Conservation (phyloP, 768 basidiomycete genomes). For the Rhizopogon vesiculosus region DNA sequence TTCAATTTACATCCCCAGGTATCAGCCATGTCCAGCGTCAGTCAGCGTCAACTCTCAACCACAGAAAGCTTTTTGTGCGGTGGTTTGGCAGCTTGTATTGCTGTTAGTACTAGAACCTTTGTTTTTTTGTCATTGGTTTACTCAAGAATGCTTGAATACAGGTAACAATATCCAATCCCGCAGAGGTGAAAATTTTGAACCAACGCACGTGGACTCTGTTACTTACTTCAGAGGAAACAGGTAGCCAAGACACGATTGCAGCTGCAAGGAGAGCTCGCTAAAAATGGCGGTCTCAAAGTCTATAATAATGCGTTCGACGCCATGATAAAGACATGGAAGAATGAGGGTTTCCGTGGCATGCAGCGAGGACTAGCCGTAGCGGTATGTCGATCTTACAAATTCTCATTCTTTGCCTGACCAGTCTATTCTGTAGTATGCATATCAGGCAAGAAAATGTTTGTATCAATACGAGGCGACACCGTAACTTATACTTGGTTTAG, state of each 20-base stretch:
- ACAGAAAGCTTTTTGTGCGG: conserved; percentile 85
- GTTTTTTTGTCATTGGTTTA: background rate
- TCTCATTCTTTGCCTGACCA: conserved; percentile 7
- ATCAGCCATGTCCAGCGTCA: background rate
- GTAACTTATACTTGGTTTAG: conserved; percentile 33
- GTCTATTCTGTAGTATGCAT: conserved; percentile 60
- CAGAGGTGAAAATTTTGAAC: conserved; percentile 33
- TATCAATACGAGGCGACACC: background rate
- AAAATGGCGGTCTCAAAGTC: conserved; percentile 62
- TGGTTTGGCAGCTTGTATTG: conserved; percentile 86
- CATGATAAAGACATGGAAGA: conserved; percentile 77
- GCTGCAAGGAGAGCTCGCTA: conserved; percentile 91
- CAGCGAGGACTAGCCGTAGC: conserved; percentile 91
- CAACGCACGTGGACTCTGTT: background rate
- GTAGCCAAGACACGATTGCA: conserved; percentile 95
- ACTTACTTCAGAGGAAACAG: conserved; percentile 9
- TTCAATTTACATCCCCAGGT: background rate
- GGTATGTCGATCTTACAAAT: conserved; percentile 40
- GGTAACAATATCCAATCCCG: conserved; percentile 67
- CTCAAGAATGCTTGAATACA: background rate
- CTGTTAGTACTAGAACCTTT: conserved; percentile 46
- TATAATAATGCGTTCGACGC: conserved; percentile 92
- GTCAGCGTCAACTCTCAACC: conserved; percentile 51
- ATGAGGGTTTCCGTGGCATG: conserved; percentile 88
- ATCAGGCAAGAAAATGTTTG: conserved; percentile 59